A percentile compares a stretch with the other conserved stretches of the same genome.
Conservation (phyloP, 768 basidiomycete species). For the Lentinula detonsa region DNA sequence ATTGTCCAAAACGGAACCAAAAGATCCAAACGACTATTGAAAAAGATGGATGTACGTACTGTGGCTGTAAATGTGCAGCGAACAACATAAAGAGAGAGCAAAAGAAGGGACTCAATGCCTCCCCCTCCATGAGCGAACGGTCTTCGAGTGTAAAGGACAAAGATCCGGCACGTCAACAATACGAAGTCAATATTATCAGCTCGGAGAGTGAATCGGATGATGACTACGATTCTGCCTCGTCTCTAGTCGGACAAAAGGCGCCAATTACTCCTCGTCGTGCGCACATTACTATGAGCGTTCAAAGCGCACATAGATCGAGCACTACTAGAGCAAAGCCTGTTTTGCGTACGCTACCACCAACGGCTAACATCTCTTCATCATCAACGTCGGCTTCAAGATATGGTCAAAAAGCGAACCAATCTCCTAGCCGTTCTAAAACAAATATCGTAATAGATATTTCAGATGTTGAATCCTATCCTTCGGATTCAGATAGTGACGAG, state of each 20-base stretch:
- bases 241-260: background rate
- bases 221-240: background rate
- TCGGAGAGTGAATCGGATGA: background rate
- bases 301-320: background rate
- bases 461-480: slow-evolving; percentile 6
- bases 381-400: background rate
- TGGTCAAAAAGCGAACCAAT: background rate
- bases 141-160: background rate
- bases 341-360: background rate
- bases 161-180: background rate
- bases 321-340: background rate
- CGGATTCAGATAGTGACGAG: background rate
- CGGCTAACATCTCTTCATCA: background rate
- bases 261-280: background rate
- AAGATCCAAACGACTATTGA: background rate
- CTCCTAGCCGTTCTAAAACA: background rate
- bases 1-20: background rate
- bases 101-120: background rate
- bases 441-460: background rate
- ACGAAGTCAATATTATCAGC: background rate
- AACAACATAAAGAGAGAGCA: background rate
- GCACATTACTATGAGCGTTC: background rate
- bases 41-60: background rate
- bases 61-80: background rate
- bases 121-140: background rate